Evolutionary conservation across 2,329 filamentous ascomycete genomes (phyloP), one percentile per base, ranked within the genome.

Genomic region (Ascochyta fabae): DNA sequence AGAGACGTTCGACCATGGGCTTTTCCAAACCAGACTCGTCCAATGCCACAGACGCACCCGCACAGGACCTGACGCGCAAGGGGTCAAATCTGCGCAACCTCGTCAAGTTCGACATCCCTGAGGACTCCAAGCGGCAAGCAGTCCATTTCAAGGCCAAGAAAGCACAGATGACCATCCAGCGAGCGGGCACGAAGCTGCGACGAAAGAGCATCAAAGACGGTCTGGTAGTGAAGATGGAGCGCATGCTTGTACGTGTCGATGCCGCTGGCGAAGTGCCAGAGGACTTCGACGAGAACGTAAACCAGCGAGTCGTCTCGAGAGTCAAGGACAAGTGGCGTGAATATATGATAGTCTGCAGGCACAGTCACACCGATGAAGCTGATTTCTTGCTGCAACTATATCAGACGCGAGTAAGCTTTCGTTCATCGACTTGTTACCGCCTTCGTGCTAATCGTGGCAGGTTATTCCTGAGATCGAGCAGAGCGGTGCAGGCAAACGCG

Each of bases 171-270:
- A 71, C 69, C 12, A 66, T 74, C 10, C 71, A 72, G 59, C 70
- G 69, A 23, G 66, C 73, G 16, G 67, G 68, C 1, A 69, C 66
- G 13, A 71, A 63, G 24, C 55, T 80, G 23, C 67, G 78, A 23
- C 75, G 79, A 48, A 65, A 71, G 48, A 77, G 75, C 56, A 68
- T 78, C 40, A 76, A 77, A 45, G 81, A 86, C 61, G 87, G 87
- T 5, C 82, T 87, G 58, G 84, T 89, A 47, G 77, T 89, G 53
- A 88, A 88, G 71, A 86, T 87, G 73, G 86, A 88, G 67, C 85
- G 83, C 56, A 89, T 89, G 87, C 80, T 89, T 22, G 83, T 89
- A 19, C 80, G 85, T 22, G 80, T 88, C 23, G 87, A 88, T 62
- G 78, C 79, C 36, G 65, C 78, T 36, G 79, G 81, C 59, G 77